Percentiles rank a stretch among this genome's conserved stretches.
Conservation (phyloP, 345 rosid species). For the Populus nigra region DNA sequence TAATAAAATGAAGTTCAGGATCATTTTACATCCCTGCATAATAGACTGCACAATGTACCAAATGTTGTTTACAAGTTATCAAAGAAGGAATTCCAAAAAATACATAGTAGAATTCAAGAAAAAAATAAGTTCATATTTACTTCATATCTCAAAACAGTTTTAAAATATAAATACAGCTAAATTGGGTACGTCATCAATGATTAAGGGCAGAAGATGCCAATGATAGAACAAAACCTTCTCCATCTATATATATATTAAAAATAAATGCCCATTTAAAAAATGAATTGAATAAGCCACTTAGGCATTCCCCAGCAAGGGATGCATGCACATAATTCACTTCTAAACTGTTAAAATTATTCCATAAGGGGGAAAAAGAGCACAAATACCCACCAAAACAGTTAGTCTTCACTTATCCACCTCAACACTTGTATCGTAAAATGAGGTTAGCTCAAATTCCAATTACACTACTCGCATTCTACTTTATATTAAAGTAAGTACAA, state of each 20-base stretch:
- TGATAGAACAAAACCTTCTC: neutral
- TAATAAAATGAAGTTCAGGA: neutral
- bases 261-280: neutral
- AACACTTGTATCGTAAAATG: no score
- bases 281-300: no score
- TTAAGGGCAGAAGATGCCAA: neutral
- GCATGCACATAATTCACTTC: no score
- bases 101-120: neutral
- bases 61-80: neutral
- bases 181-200: neutral
- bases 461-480: no score
- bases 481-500: no score
- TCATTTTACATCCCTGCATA: neutral
- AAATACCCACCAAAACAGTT: no score
- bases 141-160: neutral
- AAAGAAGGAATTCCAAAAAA: no score
- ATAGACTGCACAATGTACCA: no score
- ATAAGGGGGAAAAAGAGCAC: fast-evolving
- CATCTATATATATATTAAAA: neutral
- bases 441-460: no score
- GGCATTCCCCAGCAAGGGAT: neutral
- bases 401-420: no score
- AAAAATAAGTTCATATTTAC: neutral
- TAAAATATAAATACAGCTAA: neutral
- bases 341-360: no score